A percentile compares a stretch with the other conserved stretches of the same genome.
phyloP scores from a whole-genome alignment of 106 monocot genomes.

The Acanthochlamys bracteata region DNA sequence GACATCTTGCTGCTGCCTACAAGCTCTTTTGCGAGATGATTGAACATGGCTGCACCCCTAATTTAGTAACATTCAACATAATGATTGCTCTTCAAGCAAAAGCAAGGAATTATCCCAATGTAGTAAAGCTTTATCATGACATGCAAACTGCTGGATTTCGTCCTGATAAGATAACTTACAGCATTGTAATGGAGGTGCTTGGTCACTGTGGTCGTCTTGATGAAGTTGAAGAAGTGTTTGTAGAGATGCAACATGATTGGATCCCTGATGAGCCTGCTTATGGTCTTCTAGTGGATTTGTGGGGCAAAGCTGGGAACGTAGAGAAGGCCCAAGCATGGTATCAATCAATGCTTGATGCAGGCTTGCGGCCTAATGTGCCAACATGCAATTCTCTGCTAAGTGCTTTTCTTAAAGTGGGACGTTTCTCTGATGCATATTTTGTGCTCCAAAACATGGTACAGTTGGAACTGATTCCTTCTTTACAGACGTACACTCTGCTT shows the following conservation, averaged over 20 bases:
- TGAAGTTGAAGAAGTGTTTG: slow-evolving; percentile 70
- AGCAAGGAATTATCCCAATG: slow-evolving; percentile 66
- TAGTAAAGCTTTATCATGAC: slow-evolving; percentile 66
- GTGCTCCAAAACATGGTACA: slow-evolving; percentile 62
- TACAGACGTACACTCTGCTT: slow-evolving; percentile 88
- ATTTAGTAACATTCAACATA: slow-evolving; percentile 92
- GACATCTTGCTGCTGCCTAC: slow-evolving; percentile 66
- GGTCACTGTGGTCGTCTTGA: slow-evolving; percentile 67
- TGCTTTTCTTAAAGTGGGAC: slow-evolving; percentile 54
- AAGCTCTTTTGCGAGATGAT: slow-evolving; percentile 88
- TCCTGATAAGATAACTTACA: slow-evolving; percentile 92
- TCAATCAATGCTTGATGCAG: slow-evolving; percentile 67
- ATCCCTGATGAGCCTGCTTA: slow-evolving; percentile 90
- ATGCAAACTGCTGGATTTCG: slow-evolving; percentile 87
- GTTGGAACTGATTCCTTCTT: slow-evolving; percentile 62
- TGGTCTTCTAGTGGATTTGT: slow-evolving; percentile 83
- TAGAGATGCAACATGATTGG: slow-evolving; percentile 73
- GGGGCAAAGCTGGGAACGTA: slow-evolving; percentile 87
- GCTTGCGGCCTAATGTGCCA: slow-evolving; percentile 74
- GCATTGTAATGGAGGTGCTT: slow-evolving; percentile 86
- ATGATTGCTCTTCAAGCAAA: slow-evolving; percentile 95
- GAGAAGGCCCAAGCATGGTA: slow-evolving; percentile 79
- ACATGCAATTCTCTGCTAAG: slow-evolving; percentile 90
- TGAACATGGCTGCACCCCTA: slow-evolving; percentile 69
- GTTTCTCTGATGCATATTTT: slow-evolving; percentile 56